Percentiles rank a stretch among this genome's conserved stretches.
phyloP scores from a whole-genome alignment of 2,329 filamentous ascomycete species.

The Kalaharituber pfeilii region DNA sequence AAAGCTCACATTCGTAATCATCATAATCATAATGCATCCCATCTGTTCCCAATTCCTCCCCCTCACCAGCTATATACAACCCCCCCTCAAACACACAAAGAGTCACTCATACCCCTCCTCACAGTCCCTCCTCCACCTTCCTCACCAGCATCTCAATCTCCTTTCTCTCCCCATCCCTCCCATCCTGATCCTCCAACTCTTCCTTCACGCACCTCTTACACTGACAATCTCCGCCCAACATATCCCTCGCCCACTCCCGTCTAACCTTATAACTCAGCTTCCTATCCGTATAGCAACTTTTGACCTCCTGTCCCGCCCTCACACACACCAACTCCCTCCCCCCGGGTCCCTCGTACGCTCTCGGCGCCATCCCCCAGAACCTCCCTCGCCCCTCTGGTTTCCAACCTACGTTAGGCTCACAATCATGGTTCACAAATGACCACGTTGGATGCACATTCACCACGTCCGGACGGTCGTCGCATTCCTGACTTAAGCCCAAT shows the following conservation, averaged over 20 bases:
- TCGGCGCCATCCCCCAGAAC: conserved; percentile 44
- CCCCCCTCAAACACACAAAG: no score
- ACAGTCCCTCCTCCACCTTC: background rate
- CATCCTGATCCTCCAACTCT: conserved; percentile 22
- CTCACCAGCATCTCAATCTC: background rate
- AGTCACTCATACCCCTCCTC: no score
- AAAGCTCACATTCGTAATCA: no score
- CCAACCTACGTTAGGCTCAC: conserved; percentile 88
- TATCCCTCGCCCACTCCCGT: conserved; percentile 75
- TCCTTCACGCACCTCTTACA: conserved; percentile 69
- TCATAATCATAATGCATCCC: no score
- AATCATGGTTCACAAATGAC: conserved; percentile 93
- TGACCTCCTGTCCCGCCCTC: conserved; percentile 60
- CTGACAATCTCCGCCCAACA: conserved; percentile 74
- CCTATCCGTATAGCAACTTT: conserved; percentile 92
- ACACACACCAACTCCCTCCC: conserved; percentile 37
- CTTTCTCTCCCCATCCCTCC: background rate
- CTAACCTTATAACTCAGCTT: conserved; percentile 58
- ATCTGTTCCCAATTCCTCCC: no score
- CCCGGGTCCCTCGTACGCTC: conserved; percentile 35
- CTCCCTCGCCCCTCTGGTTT: conserved; percentile 72
- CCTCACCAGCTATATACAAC: no score
- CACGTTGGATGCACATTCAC: conserved; percentile 51
- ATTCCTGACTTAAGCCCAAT: background rate
- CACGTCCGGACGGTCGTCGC: background rate